Base-by-base conservation (phyloP, 768 basidiomycete species). In the Serendipita vermifera region DNA sequence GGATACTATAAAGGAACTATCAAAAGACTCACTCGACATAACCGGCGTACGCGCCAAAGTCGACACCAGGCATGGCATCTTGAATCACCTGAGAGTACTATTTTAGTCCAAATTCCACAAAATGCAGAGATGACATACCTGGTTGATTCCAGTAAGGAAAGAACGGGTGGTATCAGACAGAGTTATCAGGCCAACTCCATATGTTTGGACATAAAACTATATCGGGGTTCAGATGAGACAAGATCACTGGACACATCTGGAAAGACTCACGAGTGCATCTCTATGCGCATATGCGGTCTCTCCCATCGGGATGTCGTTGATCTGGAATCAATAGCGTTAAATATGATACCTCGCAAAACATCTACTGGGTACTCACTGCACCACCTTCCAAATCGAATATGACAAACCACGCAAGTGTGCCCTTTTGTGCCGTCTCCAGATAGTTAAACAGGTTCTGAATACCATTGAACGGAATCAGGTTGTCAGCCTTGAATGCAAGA, bases 11-110 rank as follows among this genome's bases (percentile, higher is more conserved):
- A 26, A 2, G 20, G 31, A 29, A 40, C 24, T 20, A 26, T 26
- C 24, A 22, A 6, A 17, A 3, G n/a, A 56, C 55, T 39, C 36
- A 56, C 55, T 57, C 56, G 41, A 57, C 56, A 33, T 57, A 57
- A 43, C 56, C 56, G 20, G 56, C 56, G 29, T 57, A 57, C n/a
- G 56, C 56, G 26, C 56, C 56, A 48, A 57, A 57, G 43, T 57
- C 43, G 4, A 57, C 56, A 6, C 31, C 31, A 38, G 56, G 56
- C 32, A 57, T 46, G 24, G 35, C 36, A 32, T 38, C 27, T 33
- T 51, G 35, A 43, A 57, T 51, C 7, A 57, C 17, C 24, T 40
- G 26, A 9, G 6, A 41, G 6, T n/a, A 41, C 17, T 6, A 6
- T 20, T 41, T 41, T 20, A 41, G 26, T 6, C 9, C 6, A 17